These are phyloP conservation scores for Madurella mycetomatis DNA, from an alignment of 2,329 filamentous ascomycete genomes.

Conservation along the genomic window DNA sequence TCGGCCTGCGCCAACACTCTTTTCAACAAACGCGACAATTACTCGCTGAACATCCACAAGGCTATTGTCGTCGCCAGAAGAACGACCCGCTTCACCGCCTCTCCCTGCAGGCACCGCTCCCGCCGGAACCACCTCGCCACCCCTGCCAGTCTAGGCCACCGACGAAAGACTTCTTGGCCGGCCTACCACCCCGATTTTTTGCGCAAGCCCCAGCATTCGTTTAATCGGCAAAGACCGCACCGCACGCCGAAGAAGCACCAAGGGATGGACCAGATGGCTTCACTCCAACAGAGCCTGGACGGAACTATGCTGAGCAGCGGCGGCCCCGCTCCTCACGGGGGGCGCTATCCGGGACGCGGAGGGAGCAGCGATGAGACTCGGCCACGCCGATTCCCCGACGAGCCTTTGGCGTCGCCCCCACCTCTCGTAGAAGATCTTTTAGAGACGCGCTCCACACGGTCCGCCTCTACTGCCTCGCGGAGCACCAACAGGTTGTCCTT, in stretches of 20 bases:
- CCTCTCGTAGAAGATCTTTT: constrained; percentile 35
- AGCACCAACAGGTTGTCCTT: constrained; percentile 56
- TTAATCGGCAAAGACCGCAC: not conserved
- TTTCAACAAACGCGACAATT: constrained; percentile 38
- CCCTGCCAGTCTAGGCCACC: constrained; percentile 20
- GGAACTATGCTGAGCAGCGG: constrained; percentile 20
- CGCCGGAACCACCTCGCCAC: constrained; percentile 17
- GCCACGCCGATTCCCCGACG: constrained; percentile 30
- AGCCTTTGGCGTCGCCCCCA: constrained; percentile 35
- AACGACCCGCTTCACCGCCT: constrained; percentile 33
- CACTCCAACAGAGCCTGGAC: constrained; percentile 25
- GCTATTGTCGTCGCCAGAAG: constrained; percentile 42
- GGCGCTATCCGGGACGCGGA: constrained; percentile 11
- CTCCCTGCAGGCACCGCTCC: constrained; percentile 26
- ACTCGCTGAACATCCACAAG: constrained; percentile 38
- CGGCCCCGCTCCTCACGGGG: constrained; percentile 11
- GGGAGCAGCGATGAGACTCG: constrained; percentile 21
- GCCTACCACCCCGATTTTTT: constrained; percentile 20
- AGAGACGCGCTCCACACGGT: constrained; percentile 45
- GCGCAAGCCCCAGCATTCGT: constrained; percentile 23
- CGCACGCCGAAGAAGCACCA: not conserved
- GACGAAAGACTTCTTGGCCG: constrained; percentile 23
- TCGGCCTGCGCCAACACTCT: constrained; percentile 44
- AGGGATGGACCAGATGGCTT: constrained; percentile 23
- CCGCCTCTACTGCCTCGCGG: constrained; percentile 50